phyloP scores from a whole-genome alignment of 495 filamentous ascomycete genomes.

The Tuber borchii region DNA sequence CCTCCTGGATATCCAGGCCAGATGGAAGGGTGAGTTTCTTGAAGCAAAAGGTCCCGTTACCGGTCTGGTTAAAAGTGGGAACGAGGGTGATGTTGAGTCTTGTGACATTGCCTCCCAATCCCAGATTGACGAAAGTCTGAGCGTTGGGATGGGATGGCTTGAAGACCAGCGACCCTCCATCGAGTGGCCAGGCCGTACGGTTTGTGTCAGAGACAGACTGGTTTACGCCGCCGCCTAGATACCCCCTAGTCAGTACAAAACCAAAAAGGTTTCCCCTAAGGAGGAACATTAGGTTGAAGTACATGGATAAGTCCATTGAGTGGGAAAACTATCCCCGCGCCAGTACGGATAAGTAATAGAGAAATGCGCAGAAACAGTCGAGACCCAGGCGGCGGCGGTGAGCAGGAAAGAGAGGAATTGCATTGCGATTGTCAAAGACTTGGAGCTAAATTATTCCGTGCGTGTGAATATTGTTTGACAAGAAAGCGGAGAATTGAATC shows the following conservation, averaged over 20 bases:
- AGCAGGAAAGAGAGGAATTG: constrained; percentile 36
- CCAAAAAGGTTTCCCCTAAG: not conserved
- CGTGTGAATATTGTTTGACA: not conserved
- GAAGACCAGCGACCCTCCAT: constrained; percentile 52
- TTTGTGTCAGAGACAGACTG: constrained; percentile 46
- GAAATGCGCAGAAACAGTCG: constrained; percentile 54
- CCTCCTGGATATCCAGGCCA: constrained; percentile 47
- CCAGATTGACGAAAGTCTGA: constrained; percentile 58
- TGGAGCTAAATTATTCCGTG: not conserved
- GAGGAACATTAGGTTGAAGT: constrained; percentile 25
- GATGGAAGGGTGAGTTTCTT: constrained; percentile 47
- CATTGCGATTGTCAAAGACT: constrained; percentile 14
- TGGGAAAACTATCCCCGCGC: constrained; percentile 52
- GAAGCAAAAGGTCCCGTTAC: constrained; percentile 57
- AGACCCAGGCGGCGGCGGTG: constrained; percentile 43
- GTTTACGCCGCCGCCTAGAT: constrained; percentile 52
- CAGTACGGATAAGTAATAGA: constrained; percentile 52
- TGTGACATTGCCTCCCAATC: constrained; percentile 52
- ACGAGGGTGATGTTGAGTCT: constrained; percentile 58
- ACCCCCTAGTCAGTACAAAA: not conserved
- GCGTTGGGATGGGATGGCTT: constrained; percentile 52
- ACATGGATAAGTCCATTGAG: constrained; percentile 59
- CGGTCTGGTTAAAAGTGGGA: constrained; percentile 54
- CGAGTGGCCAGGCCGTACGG: constrained; percentile 57
- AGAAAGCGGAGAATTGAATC: constrained; percentile 6